phyloP scores from a whole-genome alignment of 73 alveolate species.

The Paramecium sonneborni region DNA sequence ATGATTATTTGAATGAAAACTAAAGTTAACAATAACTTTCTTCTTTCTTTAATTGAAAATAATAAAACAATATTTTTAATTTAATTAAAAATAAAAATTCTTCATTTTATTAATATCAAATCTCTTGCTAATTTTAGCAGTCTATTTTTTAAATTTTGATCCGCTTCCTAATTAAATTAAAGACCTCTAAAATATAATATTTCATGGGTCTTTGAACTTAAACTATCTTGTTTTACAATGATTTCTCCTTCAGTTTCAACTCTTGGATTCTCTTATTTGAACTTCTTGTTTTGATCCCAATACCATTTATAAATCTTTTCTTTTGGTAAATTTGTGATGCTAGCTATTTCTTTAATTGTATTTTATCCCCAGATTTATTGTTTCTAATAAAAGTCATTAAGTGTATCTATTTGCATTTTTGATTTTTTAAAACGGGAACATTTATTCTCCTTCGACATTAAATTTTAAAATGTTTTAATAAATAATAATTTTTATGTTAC shows the following conservation, averaged over 20 bases:
- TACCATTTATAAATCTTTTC: constrained; percentile 52
- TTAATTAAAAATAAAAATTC: neutral
- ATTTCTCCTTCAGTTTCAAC: neutral
- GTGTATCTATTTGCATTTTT: neutral
- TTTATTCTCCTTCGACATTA: constrained; percentile 15
- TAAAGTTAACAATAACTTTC: neutral
- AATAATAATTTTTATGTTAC: too few relatives aligned
- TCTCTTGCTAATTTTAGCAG: constrained; percentile 8
- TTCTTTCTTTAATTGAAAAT: neutral
- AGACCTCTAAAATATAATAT: neutral
- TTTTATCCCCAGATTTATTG: neutral
- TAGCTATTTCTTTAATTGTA: neutral
- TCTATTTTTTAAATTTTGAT: neutral
- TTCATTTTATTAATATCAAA: neutral
- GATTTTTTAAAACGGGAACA: constrained; percentile 52
- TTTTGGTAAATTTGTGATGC: neutral
- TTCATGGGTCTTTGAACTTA: neutral
- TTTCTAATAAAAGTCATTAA: neutral
- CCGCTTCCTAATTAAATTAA: neutral
- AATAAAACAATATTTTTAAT: neutral
- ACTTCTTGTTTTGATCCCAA: constrained; percentile 48
- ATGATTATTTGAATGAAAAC: neutral
- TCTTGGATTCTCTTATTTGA: neutral
- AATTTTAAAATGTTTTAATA: too few relatives aligned
- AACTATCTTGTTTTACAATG: neutral